Base-by-base conservation (phyloP, 768 basidiomycete genomes). In the Glaciozyma antarctica region DNA sequence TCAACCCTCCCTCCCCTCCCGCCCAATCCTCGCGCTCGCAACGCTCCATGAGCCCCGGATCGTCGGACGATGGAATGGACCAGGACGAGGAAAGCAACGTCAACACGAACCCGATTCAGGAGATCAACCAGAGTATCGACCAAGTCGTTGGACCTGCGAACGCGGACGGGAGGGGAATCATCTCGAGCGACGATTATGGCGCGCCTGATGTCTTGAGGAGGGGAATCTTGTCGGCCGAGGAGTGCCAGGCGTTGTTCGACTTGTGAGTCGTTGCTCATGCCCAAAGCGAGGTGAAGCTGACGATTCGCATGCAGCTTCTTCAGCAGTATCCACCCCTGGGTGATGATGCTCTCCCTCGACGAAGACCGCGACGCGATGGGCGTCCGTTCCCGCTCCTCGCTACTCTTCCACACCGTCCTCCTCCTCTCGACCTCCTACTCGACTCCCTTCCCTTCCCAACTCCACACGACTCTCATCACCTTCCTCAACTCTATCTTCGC, bases 401-500 rank as follows among this genome's bases (percentile, higher is more conserved):
- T 67, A 24, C 66, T 67, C 28, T 67, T 67, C 59, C 66, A 67
- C 59, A 61, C 60, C 28, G 63, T 67, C 62, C 66, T 67, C 49
- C 59, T 71, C 34, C 63, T 70, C 44, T 60, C 66, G 22, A 67
- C 69, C 48, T 63, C 69, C 61, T 71, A 71, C 60, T 71, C 69
- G 5, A 58, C 61, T 6, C 64, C 69, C 15, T 71, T 67, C 56
- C 69, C 69, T 1, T 61, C 58, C 0, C 69, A 71, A 26, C 66
- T 71, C 10, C 69, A 71, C 47, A 52, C 64, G 24, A 71, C 69
- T 7, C 69, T 71, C 63, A 61, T 65, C 28, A 67, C 69, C 17
- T 71, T 67, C 55, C 49, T 62, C 28, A 71, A 71, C 64, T 54
- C 58, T 51, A 71, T 71, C 43, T 44, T 71, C 61, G 69, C 69